Conservation (phyloP, 768 basidiomycete species). For the Sarcomyxa edulis region DNA sequence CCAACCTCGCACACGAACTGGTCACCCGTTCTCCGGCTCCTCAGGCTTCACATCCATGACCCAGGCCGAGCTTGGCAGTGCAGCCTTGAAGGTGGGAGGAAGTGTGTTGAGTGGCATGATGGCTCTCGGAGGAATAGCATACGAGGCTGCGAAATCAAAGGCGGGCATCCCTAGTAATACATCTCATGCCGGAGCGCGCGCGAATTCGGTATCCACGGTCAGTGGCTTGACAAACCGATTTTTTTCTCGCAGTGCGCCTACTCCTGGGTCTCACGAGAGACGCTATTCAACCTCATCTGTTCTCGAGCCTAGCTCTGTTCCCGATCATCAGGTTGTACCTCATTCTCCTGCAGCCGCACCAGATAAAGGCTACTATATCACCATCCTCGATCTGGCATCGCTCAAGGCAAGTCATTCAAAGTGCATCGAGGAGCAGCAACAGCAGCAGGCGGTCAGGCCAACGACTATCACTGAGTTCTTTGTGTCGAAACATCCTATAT, state of each 20-base stretch:
- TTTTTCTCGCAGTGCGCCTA: constrained; percentile 63
- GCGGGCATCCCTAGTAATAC: constrained; percentile 10
- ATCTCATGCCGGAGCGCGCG: constrained; percentile 6
- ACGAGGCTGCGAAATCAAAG: constrained; percentile 35
- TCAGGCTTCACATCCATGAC: constrained; percentile 8
- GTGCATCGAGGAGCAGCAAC: not conserved
- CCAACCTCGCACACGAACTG: constrained; percentile 5
- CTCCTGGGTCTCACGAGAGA: constrained; percentile 16
- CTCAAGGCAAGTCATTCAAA: too few species aligned
- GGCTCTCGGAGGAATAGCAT: constrained; percentile 56
- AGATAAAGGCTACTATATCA: constrained; percentile 40
- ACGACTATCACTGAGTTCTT: constrained; percentile 41
- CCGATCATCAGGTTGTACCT: not conserved
- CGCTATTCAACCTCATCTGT: constrained; percentile 4
- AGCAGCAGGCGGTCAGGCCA: constrained; percentile 9
- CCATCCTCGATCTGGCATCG: constrained; percentile 48
- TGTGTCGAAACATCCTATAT: constrained; percentile 40
- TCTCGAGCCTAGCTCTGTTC: constrained; percentile 7
- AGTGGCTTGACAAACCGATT: constrained; percentile 30
- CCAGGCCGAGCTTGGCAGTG: constrained; percentile 43
- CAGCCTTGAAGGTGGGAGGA: constrained; percentile 56
- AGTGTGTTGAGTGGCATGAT: constrained; percentile 61
- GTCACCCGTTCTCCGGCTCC: constrained; percentile 2
- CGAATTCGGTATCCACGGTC: constrained; percentile 11
- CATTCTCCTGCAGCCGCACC: not conserved